These are phyloP conservation scores for Batrachochytrium dendrobatidis DNA, from an alignment of 371 early-diverging fungal genomes.

Conservation along the genomic window DNA sequence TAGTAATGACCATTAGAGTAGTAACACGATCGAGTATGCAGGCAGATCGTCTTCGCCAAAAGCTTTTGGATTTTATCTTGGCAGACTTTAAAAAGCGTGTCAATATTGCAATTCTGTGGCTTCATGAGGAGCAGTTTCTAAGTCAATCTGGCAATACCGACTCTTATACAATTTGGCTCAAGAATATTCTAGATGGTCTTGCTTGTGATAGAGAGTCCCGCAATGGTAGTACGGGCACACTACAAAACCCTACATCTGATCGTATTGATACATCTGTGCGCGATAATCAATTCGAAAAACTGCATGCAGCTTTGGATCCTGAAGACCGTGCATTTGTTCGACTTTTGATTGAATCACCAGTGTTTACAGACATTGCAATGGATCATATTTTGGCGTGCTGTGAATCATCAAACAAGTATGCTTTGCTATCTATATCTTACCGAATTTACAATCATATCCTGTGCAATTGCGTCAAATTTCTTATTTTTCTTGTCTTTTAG, in stretches of 20 bases:
- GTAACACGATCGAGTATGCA: neutral
- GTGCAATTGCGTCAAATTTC: too few species aligned
- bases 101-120: constrained; percentile 36
- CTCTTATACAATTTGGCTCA: constrained; percentile 21
- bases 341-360: too few species aligned
- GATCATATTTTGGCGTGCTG: too few species aligned
- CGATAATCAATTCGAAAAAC: constrained; percentile 5
- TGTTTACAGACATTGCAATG: too few species aligned
- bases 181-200: constrained; percentile 19
- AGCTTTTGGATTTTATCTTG: neutral
- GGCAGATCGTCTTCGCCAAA: neutral
- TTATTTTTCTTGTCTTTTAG: too few species aligned
- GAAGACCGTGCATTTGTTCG: too few species aligned
- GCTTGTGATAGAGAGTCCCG: constrained; percentile 46
- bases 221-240: constrained; percentile 22
- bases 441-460: too few species aligned
- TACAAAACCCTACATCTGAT: too few species aligned
- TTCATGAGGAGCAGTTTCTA: constrained; percentile 30
- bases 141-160: constrained; percentile 5
- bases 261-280: constrained; percentile 26
- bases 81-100: constrained; percentile 13
- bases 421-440: too few species aligned
- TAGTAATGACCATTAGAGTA: neutral
- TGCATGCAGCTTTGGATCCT: neutral
- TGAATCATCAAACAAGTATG: too few species aligned